Percentiles rank a stretch among this genome's conserved stretches.
These are phyloP conservation scores for Talaromyces albobiverticillius DNA, from an alignment of 2,329 filamentous ascomycete genomes.

Conservation along the genomic window DNA sequence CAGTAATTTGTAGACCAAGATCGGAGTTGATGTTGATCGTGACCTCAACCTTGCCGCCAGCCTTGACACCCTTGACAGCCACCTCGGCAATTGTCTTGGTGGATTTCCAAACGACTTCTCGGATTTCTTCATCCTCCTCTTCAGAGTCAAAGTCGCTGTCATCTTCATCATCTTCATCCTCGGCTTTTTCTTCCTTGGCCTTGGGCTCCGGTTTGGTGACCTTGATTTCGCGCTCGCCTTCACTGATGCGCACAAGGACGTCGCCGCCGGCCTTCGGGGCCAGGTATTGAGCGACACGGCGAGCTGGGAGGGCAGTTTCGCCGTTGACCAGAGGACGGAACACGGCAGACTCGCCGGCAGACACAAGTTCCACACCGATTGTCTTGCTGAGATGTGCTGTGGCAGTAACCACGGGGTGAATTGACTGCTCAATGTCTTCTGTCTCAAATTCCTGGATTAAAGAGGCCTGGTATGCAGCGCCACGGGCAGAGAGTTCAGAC, in stretches of 20 bases:
- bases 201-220: constrained; percentile 84
- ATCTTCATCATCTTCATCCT: constrained; percentile 55
- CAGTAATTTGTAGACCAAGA: constrained; percentile 73
- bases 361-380: constrained; percentile 74
- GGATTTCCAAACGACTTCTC: constrained; percentile 91
- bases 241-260: constrained; percentile 81
- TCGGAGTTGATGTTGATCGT: constrained; percentile 85
- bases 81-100: constrained; percentile 80
- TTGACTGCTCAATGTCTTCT: constrained; percentile 92
- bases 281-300: constrained; percentile 75
- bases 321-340: constrained; percentile 80
- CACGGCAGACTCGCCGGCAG: constrained; percentile 53
- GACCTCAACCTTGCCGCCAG: constrained; percentile 86
- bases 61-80: constrained; percentile 78
- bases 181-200: constrained; percentile 60
- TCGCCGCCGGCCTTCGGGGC: constrained; percentile 79
- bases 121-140: constrained; percentile 68
- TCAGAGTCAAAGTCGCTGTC: constrained; percentile 62
- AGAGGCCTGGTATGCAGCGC: constrained; percentile 91
- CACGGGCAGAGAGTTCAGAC: constrained; percentile 81
- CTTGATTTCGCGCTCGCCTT: constrained; percentile 89
- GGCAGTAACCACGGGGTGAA: constrained; percentile 90
- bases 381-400: constrained; percentile 86
- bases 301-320: constrained; percentile 86
- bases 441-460: constrained; percentile 92